Conservation (phyloP, 2,329 filamentous ascomycete species). For the Nemania diffusa region DNA sequence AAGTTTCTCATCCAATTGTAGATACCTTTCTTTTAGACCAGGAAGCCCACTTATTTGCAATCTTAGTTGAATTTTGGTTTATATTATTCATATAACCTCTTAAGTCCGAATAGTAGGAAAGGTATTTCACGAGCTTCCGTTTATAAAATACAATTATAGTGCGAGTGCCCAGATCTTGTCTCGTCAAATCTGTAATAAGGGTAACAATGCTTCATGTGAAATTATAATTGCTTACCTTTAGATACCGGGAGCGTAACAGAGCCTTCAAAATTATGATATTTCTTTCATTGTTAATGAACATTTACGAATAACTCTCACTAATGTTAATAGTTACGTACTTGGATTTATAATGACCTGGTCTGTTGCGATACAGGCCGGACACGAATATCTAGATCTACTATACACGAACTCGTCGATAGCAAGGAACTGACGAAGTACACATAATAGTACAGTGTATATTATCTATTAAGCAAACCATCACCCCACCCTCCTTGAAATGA, state of each 20-base stretch:
- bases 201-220: no score
- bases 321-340: background rate
- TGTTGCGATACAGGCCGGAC: no score
- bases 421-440: background rate
- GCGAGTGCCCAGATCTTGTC: no score
- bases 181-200: no score
- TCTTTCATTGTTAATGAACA: background rate
- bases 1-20: background rate
- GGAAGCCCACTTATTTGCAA: background rate
- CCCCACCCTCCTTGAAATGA: conserved; percentile 79
- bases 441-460: background rate
- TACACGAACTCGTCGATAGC: no score
- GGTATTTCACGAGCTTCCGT: no score
- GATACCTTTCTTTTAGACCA: background rate
- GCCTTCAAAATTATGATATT: background rate
- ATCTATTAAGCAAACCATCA: conserved; percentile 61
- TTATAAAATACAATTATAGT: no score
- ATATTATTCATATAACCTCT: no score
- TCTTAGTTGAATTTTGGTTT: background rate
- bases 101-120: no score
- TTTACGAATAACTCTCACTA: background rate
- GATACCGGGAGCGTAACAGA: background rate
- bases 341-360: no score
- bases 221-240: background rate
- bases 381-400: background rate